Evolutionary conservation across 2,329 filamentous ascomycete genomes (phyloP).

Genomic region (Dothideomycetes sp.): DNA sequence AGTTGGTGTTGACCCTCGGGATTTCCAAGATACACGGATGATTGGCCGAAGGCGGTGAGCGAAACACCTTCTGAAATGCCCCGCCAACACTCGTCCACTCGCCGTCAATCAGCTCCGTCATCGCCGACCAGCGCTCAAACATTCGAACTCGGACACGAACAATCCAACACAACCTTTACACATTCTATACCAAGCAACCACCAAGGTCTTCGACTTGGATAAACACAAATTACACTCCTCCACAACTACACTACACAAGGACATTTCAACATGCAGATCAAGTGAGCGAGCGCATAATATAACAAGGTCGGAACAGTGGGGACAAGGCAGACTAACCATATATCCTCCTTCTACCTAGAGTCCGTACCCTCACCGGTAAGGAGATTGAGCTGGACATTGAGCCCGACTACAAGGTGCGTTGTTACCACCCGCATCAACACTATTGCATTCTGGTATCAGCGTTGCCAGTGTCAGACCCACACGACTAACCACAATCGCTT

Average conservation of each 20-base stretch:
- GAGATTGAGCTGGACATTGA: conserved; percentile 99
- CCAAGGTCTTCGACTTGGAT: neutral
- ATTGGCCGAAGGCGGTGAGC: conserved; percentile 11
- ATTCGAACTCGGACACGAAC: neutral
- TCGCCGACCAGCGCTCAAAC: neutral
- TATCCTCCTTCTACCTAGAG: conserved; percentile 53
- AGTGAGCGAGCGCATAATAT: conserved; percentile 8
- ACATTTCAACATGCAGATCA: conserved; percentile 16
- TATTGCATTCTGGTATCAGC: neutral
- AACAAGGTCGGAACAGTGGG: neutral
- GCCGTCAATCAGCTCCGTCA: conserved; percentile 3
- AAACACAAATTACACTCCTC: too few species aligned
- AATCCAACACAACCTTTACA: neutral
- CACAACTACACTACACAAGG: neutral
- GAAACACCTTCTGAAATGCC: conserved; percentile 1
- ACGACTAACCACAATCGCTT: conserved; percentile 5
- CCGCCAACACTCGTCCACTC: conserved; percentile 9
- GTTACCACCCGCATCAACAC: too few species aligned
- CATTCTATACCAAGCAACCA: neutral
- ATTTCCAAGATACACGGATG: too few species aligned
- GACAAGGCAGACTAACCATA: conserved; percentile 5
- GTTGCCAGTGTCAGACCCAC: neutral
- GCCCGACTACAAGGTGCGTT: conserved; percentile 75
- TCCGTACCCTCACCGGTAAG: conserved; percentile 95
- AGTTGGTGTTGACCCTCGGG: too few species aligned